phyloP scores from a whole-genome alignment of 257 asterid species.

The Capsicum rhomboideum region DNA sequence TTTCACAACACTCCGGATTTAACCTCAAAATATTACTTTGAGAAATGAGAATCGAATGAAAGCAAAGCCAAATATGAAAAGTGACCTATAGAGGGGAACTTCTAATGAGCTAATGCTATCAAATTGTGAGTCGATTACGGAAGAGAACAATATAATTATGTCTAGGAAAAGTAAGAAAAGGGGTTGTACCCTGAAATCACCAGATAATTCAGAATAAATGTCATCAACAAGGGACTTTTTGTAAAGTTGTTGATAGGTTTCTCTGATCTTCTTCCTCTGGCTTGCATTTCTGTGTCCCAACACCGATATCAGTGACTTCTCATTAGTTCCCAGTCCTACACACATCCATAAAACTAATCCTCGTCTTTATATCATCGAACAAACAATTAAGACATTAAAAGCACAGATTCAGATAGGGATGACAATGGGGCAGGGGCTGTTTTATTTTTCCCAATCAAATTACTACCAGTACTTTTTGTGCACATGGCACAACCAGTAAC shows the following conservation, averaged over 20 bases:
- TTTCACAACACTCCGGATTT: not conserved
- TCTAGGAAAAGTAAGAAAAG: too few species aligned
- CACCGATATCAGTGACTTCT: constrained; percentile 51
- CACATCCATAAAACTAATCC: not conserved
- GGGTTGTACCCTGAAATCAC: constrained; percentile 59
- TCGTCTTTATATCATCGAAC: not conserved
- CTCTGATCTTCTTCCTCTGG: constrained; percentile 60
- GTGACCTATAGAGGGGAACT: not conserved
- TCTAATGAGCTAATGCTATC: not conserved
- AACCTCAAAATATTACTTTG: not conserved
- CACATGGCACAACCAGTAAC: not conserved
- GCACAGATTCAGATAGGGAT: not conserved
- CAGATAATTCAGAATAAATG: constrained; percentile 52
- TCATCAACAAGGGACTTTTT: constrained; percentile 43
- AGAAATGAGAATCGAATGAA: not conserved
- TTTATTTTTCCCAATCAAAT: not conserved
- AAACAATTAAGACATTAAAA: not conserved
- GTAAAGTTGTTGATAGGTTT: constrained; percentile 50
- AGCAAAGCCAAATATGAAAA: not conserved
- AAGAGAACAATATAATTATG: not conserved
- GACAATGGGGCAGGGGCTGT: not conserved
- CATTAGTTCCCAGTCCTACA: constrained; percentile 68
- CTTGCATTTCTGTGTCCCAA: constrained; percentile 56
- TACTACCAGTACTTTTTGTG: not conserved
- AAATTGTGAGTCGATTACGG: not conserved